These are phyloP conservation scores for Nakaseomyces sp. DNA, from an alignment of 1,139 yeast genomes.

Conservation along the genomic window DNA sequence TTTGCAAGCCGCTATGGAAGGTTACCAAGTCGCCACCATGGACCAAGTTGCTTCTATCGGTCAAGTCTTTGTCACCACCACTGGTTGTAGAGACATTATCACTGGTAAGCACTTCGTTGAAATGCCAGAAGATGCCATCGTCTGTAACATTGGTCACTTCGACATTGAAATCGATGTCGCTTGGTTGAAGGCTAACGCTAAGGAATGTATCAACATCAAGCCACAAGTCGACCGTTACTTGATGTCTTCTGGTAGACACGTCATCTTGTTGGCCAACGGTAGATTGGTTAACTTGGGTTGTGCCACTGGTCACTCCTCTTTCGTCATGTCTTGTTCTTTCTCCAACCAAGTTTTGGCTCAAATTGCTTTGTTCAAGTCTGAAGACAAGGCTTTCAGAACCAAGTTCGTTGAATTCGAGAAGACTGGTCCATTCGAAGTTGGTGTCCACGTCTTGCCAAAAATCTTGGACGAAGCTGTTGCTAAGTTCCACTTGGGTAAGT, in stretches of 20 bases:
- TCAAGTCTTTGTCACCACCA: slow-evolving; percentile 98
- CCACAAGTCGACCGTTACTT: slow-evolving; percentile 99
- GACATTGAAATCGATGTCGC: slow-evolving; percentile 99
- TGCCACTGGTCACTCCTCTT: slow-evolving; percentile 99
- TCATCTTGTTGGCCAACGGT: slow-evolving; percentile 97
- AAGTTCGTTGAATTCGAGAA: slow-evolving; percentile 84
- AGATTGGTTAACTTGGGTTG: slow-evolving; percentile 99
- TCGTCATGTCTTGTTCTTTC: slow-evolving; percentile 99
- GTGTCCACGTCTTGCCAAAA: slow-evolving; percentile 98
- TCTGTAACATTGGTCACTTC: slow-evolving; percentile 99
- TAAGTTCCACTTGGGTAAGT: slow-evolving; percentile 90
- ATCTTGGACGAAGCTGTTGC: slow-evolving; percentile 98
- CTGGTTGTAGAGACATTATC: slow-evolving; percentile 99
- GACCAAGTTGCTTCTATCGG: slow-evolving; percentile 89
- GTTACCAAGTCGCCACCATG: slow-evolving; percentile 96
- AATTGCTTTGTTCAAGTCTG: slow-evolving; percentile 92
- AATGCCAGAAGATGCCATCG: slow-evolving; percentile 99
- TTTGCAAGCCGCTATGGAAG: slow-evolving; percentile 98
- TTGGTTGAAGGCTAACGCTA: slow-evolving; percentile 90
- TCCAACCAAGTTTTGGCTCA: slow-evolving; percentile 99
- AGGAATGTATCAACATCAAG: slow-evolving; percentile 89
- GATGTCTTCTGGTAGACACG: slow-evolving; percentile 83
- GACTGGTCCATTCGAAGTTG: slow-evolving; percentile 83
- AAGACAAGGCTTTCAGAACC: slow-evolving; percentile 71
- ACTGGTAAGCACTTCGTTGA: slow-evolving; percentile 75